Percentiles rank a stretch among this genome's conserved stretches.
Evolutionary conservation across 1,284 basidiomycete genomes (phyloP).

Genomic region (Marasmius sp.): DNA sequence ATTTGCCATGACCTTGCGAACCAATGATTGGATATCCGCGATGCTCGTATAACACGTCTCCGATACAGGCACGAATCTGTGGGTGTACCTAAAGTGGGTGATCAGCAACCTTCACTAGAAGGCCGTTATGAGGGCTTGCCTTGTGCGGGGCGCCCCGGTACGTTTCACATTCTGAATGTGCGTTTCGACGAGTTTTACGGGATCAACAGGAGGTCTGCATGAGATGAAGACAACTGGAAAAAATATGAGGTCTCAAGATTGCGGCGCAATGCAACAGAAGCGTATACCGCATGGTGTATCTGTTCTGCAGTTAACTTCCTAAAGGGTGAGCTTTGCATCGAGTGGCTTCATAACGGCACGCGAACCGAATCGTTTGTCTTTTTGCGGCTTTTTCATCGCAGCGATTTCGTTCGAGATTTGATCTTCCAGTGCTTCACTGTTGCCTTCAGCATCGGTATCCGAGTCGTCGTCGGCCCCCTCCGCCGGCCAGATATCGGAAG

Average conservation of each 20-base stretch:
- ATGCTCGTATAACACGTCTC: constrained; percentile 66
- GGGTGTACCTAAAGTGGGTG: constrained; percentile 49
- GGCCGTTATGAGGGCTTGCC: constrained; percentile 37
- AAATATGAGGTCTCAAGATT: constrained; percentile 2
- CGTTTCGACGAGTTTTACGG: constrained; percentile 66
- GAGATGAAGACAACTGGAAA: constrained; percentile 73
- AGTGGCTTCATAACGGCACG: neutral
- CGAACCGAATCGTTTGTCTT: constrained; percentile 66
- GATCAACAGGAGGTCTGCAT: constrained; percentile 74
- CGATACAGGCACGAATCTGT: constrained; percentile 69
- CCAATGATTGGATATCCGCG: constrained; percentile 64
- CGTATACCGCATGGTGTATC: constrained; percentile 72
- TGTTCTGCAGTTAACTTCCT: constrained; percentile 68
- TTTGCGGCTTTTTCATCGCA: constrained; percentile 64
- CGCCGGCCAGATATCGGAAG: constrained; percentile 67
- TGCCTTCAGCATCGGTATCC: constrained; percentile 30
- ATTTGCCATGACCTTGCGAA: constrained; percentile 48
- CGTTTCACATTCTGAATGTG: constrained; percentile 62
- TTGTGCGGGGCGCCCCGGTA: constrained; percentile 65
- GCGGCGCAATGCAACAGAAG: constrained; percentile 1
- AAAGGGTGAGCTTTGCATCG: neutral
- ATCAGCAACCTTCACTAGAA: neutral
- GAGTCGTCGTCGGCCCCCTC: constrained; percentile 20
- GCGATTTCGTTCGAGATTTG: constrained; percentile 71
- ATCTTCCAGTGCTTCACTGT: constrained; percentile 54